Base-by-base conservation (phyloP, 306 rosid species). In the Prosopis cineraria region DNA sequence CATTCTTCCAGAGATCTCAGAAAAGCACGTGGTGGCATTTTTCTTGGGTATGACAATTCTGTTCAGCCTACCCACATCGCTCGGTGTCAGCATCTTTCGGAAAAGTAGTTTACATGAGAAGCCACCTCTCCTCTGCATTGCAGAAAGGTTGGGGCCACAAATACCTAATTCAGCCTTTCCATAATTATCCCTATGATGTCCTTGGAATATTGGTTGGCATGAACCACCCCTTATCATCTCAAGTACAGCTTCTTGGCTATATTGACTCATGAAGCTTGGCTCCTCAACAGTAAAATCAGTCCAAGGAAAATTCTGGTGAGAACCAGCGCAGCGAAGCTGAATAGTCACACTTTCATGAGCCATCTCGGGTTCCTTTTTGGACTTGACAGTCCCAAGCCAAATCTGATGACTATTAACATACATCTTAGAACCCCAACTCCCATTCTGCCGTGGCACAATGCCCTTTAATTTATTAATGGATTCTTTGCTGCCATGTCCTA, bases 381-480 rank as follows among this genome's bases (percentile, higher is more conserved):
- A 68, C 58, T 65, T 73, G 80, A 84, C 81, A n/a, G 74, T 84
- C 66, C 86, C 85, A 0, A 78, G 79, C 86, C 83, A 83, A 59
- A 89, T 37, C 68, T 80, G 76, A 39, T 72, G 69, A 66, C 69
- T 79, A 29, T 67, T 41, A 52, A 77, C 81, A 13, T 76, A 86
- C 17, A 86, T 72, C 70, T 86, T 84, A 20, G 88, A 82, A n/a
- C 84, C 86, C 82, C 88, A 84, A 22, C 72, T 78, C 63, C 85
- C 87, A 47, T 74, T 79, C 40, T 62, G 77, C 63, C 37, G 85
- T 27, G 29, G 78, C 31, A 82, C 70, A 33, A 77, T 81, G 30
- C 85, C 81, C 48, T 79, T 73, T 59, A 79, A 83, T 31, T 71
- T 82, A 19, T 30, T n/a, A 36, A 68, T n/a, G 33, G 84, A 25